Evolutionary conservation across 306 rosid genomes (phyloP), one percentile per base, ranked within the genome.

Genomic region (Prunus campanulata): DNA sequence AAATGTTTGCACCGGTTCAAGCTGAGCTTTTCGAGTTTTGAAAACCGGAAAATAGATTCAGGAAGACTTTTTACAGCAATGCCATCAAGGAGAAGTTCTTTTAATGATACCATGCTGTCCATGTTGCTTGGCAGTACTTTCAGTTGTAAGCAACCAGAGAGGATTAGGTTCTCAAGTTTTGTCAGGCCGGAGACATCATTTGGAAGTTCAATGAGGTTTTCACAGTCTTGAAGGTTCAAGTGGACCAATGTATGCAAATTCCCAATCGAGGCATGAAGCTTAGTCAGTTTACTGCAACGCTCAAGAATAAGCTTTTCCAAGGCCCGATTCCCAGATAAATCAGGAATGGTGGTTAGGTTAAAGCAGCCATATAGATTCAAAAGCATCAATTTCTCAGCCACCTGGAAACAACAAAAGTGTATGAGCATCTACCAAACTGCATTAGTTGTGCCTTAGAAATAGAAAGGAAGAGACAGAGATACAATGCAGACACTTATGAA

Each of bases 101-200:
- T 89, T 68, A 91, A 68, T 3, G 89, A 86, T 32, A 8, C 71
- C 85, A 86, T 59, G 75, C 72, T 68, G 74, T 79, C 86, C 50
- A 89, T 79, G 81, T 78, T 78, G 9, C 39, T 66, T 22, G 96
- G 96, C 25, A 91, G 77, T 14, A 78, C 54, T 84, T 79, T 81
- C 29, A 89, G 39, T 76, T 79, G 77, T 2, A 9, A n/a, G 83
- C 92, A 87, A 8, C 62, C 49, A n/a, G 88, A 77, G 24, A 89
- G 87, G 35, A 67, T 19, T 7, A 89, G 87, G 77, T 22, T 77
- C 78, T 91, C 92, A 5, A 87, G 85, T 48, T 51, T n/a, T 78
- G 60, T 86, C 63, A 91, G 79, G 67, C 90, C 90, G n/a, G 86
- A 85, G n/a, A 89, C 74, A 67, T 87, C 82, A n/a, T 60, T 49